These are phyloP conservation scores for Populus trichocarpa DNA, from an alignment of 441 rosid species.

Conservation along the genomic window DNA sequence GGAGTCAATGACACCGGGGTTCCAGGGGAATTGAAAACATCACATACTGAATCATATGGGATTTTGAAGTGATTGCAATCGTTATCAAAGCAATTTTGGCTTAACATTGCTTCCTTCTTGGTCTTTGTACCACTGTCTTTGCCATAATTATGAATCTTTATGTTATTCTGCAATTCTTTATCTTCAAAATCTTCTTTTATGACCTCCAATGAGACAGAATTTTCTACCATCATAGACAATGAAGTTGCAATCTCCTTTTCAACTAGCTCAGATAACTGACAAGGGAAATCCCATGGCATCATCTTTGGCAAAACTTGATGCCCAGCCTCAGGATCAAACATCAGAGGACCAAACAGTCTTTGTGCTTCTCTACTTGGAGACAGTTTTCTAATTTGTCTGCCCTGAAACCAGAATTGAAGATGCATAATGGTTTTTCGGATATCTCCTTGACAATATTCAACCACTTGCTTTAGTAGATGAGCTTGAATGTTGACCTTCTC, in stretches of 20 bases:
- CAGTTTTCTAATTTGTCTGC: conserved; percentile 39
- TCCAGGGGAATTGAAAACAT: conserved; percentile 41
- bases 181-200: conserved; percentile 12
- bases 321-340: conserved; percentile 58
- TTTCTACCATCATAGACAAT: conserved; percentile 44
- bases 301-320: conserved; percentile 62
- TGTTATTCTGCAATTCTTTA: conserved; percentile 26
- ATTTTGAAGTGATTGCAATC: conserved; percentile 43
- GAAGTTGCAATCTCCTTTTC: conserved; percentile 65
- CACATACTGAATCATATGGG: conserved; percentile 28
- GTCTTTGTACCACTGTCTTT: conserved; percentile 42
- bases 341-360: conserved; percentile 24
- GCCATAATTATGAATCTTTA: conserved; percentile 34
- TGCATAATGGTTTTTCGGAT: conserved; percentile 79
- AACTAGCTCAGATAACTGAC: conserved; percentile 67
- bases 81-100: conserved; percentile 46
- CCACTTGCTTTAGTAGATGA: conserved; percentile 48
- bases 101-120: conserved; percentile 79
- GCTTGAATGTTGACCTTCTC: conserved; percentile 60
- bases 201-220: conserved; percentile 26
- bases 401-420: conserved; percentile 93
- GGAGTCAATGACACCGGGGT: conserved; percentile 41
- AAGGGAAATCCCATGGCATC: conserved; percentile 71
- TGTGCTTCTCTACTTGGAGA: conserved; percentile 37
- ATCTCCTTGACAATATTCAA: conserved; percentile 61